Percentiles rank a stretch among this genome's conserved stretches.
These are phyloP conservation scores for Isoetes taiwanensis DNA, from an alignment of 75 land plant species.

Conservation along the genomic window DNA sequence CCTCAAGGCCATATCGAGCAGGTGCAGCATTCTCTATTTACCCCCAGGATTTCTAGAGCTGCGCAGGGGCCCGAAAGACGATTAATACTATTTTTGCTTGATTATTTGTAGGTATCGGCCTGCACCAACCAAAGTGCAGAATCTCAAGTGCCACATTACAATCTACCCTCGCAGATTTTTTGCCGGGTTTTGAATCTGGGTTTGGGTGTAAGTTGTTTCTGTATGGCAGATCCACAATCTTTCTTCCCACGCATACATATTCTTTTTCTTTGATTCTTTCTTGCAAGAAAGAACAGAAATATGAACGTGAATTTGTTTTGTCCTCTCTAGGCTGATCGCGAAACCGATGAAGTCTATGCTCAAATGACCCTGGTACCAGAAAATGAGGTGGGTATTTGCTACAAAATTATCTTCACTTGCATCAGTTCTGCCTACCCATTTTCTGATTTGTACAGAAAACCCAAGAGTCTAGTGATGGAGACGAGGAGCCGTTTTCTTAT, in stretches of 20 bases:
- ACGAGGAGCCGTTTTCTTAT: constrained; percentile 15
- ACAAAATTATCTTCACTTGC: background rate
- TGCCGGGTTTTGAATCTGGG: constrained; percentile 64
- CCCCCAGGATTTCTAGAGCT: too few species aligned
- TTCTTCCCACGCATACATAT: background rate
- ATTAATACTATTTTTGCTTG: too few species aligned
- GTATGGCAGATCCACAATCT: background rate
- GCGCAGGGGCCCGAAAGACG: too few species aligned
- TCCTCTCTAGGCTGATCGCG: constrained; percentile 90
- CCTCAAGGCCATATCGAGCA: constrained; percentile 88
- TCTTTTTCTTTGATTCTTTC: background rate
- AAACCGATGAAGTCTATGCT: constrained; percentile 84
- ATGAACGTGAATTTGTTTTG: background rate
- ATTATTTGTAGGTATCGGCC: background rate
- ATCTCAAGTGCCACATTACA: constrained; percentile 39
- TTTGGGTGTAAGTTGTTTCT: constrained; percentile 36
- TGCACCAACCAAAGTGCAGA: constrained; percentile 6
- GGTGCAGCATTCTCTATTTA: constrained; percentile 19
- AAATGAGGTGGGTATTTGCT: constrained; percentile 26
- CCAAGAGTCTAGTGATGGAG: too few species aligned
- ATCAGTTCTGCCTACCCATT: background rate
- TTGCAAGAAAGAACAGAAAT: background rate
- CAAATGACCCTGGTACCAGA: constrained; percentile 59
- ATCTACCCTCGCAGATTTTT: constrained; percentile 56
- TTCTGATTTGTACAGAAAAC: too few species aligned